Base-by-base conservation (phyloP, 23 red algal species). In the Gracilaria gracilis region DNA sequence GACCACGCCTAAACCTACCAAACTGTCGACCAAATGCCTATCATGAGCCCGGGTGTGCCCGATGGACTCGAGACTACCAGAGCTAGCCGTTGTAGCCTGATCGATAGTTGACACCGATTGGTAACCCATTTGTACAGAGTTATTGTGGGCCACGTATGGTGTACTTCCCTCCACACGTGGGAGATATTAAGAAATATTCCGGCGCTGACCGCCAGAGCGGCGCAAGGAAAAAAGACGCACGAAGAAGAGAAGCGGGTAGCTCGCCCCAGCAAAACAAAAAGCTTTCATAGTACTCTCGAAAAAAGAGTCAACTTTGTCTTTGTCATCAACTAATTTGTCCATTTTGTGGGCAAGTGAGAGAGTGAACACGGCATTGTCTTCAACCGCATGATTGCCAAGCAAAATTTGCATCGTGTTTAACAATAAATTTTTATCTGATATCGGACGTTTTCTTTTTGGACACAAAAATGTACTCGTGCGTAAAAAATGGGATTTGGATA, bases 391-490 rank as follows among this genome's bases (percentile, higher is more conserved):
- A 29, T 62, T 12, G 24, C 29, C 24, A 9, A 19, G 59, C 23
- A 31, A 16, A 4, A 25, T 24, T 9, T 24, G 27, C 13, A 24
- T 62, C 2, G 59, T 62, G 24, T 62, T 62, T 19, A 13, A 25
- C 59, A 14, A 2, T 62, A 31, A 62, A 4, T 62, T 24, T 9
- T 29, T 24, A 4, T 27, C 59, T 0, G 59, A 87, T 58, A 65
- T 87, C 0, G 11, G 23, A 24, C 65, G 46, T 17, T 87, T 87
- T 29, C 23, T 29, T 51, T 47, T 87, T 25, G 55, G 33, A 0
- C 75, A 51, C 24, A 65, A 71, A 53, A 87, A 87, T 40, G 53
- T 72, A n/a, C 25, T 28, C 4, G 59, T 73, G 83, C 21, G 61
- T 2, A 38, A 38, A 44, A 87, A 87, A 42, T 0, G 0, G 14